These are phyloP conservation scores for Euphrasia confusa DNA, from an alignment of 257 asterid species.

Conservation along the genomic window DNA sequence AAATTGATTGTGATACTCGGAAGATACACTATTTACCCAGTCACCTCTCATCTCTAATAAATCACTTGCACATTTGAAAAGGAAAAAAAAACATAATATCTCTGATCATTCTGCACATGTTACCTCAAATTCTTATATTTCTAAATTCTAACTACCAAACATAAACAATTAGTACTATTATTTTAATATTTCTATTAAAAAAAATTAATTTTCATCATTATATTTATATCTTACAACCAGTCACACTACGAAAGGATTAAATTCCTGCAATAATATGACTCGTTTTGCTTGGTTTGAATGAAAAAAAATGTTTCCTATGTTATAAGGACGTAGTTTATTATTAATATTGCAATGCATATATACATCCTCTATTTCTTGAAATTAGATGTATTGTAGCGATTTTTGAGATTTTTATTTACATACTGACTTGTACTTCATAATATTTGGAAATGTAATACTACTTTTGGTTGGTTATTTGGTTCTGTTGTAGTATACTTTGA, in stretches of 20 bases:
- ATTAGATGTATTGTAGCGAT: neutral
- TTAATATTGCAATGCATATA: neutral
- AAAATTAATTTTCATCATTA: neutral
- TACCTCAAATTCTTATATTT: neutral
- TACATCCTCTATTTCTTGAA: constrained; percentile 5
- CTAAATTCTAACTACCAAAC: neutral
- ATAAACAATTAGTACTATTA: neutral
- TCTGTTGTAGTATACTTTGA: constrained; percentile 24
- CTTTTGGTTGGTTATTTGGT: constrained; percentile 20
- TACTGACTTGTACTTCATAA: constrained; percentile 4
- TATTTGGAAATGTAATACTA: constrained; percentile 5
- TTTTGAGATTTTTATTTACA: neutral
- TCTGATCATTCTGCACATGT: neutral
- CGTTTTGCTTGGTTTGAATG: constrained; percentile 5
- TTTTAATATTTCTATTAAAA: neutral
- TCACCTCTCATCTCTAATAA: neutral
- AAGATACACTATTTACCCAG: neutral
- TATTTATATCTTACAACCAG: neutral
- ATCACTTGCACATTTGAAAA: neutral
- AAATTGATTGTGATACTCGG: neutral
- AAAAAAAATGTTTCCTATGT: neutral
- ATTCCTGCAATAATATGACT: neutral
- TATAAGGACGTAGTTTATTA: neutral
- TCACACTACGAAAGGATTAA: neutral
- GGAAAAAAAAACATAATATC: neutral